These are phyloP conservation scores for Colletotrichum karsti DNA, from an alignment of 2,329 filamentous ascomycete genomes.

Conservation along the genomic window DNA sequence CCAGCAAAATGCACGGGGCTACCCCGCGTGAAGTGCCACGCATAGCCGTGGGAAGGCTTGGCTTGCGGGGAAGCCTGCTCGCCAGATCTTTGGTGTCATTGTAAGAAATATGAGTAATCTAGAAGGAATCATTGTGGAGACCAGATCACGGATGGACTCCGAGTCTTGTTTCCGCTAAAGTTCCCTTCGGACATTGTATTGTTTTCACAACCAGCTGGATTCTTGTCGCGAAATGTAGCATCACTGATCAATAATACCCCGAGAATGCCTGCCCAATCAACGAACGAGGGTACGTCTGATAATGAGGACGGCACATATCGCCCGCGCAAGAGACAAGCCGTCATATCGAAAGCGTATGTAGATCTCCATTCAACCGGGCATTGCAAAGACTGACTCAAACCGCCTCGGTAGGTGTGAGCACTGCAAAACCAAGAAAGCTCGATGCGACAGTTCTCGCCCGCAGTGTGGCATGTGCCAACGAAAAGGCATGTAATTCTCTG, in stretches of 20 bases:
- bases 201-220: not conserved
- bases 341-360: not conserved
- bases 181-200: not conserved
- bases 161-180: not conserved
- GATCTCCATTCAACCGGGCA: not conserved
- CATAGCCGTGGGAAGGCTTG: not conserved
- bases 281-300: not conserved
- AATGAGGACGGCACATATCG: not conserved
- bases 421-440: not conserved
- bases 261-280: not conserved
- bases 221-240: not conserved
- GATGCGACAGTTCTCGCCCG: not conserved
- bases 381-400: not conserved
- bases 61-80: not conserved
- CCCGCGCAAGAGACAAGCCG: not conserved
- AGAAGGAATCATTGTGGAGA: not conserved
- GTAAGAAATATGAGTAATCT: too few relatives aligned
- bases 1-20: not conserved
- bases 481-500: not conserved
- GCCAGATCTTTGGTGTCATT: not conserved
- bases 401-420: not conserved
- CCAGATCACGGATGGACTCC: not conserved
- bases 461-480: not conserved
- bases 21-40: not conserved
- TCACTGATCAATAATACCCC: not conserved